These are phyloP conservation scores for Pichia nakasei DNA, from an alignment of 805 yeast genomes.

Conservation along the genomic window DNA sequence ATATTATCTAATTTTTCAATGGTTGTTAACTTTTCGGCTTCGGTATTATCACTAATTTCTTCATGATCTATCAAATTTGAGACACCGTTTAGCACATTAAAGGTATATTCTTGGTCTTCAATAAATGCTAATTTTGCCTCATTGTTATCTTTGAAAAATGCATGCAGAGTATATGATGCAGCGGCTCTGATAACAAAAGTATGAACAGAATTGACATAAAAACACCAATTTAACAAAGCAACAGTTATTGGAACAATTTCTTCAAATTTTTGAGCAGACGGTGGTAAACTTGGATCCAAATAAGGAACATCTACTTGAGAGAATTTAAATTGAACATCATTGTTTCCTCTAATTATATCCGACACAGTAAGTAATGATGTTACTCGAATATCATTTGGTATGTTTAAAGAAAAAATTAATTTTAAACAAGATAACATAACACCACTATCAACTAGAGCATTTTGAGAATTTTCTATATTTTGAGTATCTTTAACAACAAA, in stretches of 20 bases:
- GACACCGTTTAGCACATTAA: conserved; percentile 23
- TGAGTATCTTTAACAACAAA: conserved; percentile 71
- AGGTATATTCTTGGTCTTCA: conserved; percentile 50
- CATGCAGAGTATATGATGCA: conserved; percentile 54
- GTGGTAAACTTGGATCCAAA: conserved; percentile 52
- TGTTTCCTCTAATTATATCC: conserved; percentile 61
- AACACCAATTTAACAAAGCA: conserved; percentile 76
- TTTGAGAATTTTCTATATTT: conserved; percentile 52
- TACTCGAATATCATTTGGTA: conserved; percentile 60
- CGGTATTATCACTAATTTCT: conserved; percentile 1
- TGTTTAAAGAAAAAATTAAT: conserved; percentile 57
- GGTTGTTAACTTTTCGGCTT: neutral
- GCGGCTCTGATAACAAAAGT: conserved; percentile 74
- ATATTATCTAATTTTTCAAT: neutral
- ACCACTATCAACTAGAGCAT: conserved; percentile 48
- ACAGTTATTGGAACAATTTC: conserved; percentile 56
- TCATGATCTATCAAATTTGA: conserved; percentile 7
- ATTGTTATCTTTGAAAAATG: conserved; percentile 57
- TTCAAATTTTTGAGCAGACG: conserved; percentile 24
- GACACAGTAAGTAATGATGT: conserved; percentile 67
- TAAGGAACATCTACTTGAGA: conserved; percentile 87
- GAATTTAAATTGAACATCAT: conserved; percentile 59
- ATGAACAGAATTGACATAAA: conserved; percentile 74
- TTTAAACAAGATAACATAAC: conserved; percentile 58
- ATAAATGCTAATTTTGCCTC: conserved; percentile 57